These are phyloP conservation scores for Candida pseudoglaebosa DNA, from an alignment of 805 yeast genomes.

Conservation along the genomic window DNA sequence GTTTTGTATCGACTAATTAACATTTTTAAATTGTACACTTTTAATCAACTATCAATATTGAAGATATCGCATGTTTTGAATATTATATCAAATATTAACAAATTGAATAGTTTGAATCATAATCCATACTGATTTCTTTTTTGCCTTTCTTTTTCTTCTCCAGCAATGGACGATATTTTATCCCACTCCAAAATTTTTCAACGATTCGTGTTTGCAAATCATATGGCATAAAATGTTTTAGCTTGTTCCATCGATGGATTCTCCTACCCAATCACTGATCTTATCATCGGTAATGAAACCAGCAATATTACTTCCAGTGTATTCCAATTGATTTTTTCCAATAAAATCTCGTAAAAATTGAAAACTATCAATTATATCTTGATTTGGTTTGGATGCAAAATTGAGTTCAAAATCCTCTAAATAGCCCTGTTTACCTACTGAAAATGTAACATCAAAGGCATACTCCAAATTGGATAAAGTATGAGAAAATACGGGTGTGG, in stretches of 20 bases:
- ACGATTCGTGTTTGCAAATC: constrained; percentile 1
- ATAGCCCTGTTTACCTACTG: constrained; percentile 45
- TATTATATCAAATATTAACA: no score
- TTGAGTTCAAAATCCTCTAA: constrained; percentile 19
- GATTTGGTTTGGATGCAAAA: constrained; percentile 6
- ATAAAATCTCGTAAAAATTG: constrained; percentile 28
- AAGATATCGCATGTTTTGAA: no score
- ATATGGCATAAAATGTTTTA: no score
- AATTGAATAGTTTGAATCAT: no score
- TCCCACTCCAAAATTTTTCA: not conserved
- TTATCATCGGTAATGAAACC: constrained; percentile 43
- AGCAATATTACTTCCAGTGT: constrained; percentile 41
- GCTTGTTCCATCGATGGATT: constrained; percentile 41
- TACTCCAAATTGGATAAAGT: constrained; percentile 34
- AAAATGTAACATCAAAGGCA: constrained; percentile 30
- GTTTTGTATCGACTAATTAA: no score
- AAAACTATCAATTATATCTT: constrained; percentile 23
- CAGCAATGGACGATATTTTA: no score
- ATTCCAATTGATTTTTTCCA: constrained; percentile 26
- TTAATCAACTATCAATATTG: no score
- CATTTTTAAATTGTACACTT: no score
- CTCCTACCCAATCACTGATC: constrained; percentile 44
- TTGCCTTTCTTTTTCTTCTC: no score
- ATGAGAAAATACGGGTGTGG: constrained; percentile 71
- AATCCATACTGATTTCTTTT: no score